These are phyloP conservation scores for Neurospora intermedia DNA, from an alignment of 495 filamentous ascomycete genomes.

Conservation along the genomic window DNA sequence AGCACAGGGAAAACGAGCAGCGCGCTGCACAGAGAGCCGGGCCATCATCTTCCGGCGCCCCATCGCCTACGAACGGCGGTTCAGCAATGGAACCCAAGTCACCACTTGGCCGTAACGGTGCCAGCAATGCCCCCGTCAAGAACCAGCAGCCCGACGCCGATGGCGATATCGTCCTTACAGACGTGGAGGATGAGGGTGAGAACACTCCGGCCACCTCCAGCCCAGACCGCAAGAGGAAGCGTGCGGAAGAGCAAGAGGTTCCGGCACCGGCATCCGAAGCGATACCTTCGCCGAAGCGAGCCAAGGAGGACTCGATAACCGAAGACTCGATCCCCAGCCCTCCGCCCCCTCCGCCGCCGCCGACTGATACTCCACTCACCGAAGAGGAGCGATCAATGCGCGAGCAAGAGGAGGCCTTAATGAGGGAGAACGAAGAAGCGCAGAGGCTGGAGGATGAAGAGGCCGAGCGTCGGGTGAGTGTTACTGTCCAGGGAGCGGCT, in stretches of 20 bases:
- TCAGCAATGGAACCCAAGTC: not conserved
- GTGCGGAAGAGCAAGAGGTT: constrained; percentile 30
- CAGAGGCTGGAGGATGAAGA: constrained; percentile 31
- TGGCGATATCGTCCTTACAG: constrained; percentile 18
- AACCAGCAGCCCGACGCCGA: constrained; percentile 18
- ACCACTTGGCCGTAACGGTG: not conserved
- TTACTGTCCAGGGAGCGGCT: not conserved
- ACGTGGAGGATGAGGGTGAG: constrained; percentile 37
- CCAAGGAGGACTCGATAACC: constrained; percentile 32
- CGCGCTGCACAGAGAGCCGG: constrained; percentile 20
- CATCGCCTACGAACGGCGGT: not conserved
- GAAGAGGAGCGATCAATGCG: constrained; percentile 29
- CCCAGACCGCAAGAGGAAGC: constrained; percentile 52
- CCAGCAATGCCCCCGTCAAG: constrained; percentile 11
- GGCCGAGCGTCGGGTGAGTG: not conserved
- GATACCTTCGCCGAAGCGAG: constrained; percentile 35
- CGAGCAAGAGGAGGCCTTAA: constrained; percentile 31
- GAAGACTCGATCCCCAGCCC: constrained; percentile 21
- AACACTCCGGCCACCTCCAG: constrained; percentile 21
- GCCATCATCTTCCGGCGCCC: not conserved
- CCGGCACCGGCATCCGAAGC: constrained; percentile 28
- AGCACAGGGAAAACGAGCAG: constrained; percentile 59
- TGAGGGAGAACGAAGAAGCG: constrained; percentile 32
- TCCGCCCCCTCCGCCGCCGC: constrained; percentile 35
- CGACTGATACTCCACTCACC: constrained; percentile 17